Conservation (phyloP, 306 rosid genomes). For the Bauhinia variegata region DNA sequence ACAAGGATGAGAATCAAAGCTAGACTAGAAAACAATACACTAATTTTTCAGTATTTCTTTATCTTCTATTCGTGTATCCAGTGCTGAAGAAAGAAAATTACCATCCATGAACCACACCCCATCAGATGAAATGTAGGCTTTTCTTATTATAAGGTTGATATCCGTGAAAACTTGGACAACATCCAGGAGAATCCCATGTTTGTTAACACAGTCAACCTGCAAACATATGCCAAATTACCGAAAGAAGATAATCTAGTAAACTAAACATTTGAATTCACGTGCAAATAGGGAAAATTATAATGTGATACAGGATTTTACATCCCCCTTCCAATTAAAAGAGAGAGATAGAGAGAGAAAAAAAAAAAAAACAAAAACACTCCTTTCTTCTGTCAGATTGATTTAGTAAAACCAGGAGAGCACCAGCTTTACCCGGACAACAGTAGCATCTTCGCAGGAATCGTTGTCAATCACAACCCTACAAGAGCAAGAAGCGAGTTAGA, state of each 20-base stretch:
- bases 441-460: slow-evolving; percentile 71
- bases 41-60: neutral
- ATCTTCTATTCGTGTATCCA: neutral
- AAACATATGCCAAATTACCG: slow-evolving; percentile 15
- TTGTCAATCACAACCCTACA: slow-evolving; percentile 93
- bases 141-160: slow-evolving; percentile 73
- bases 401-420: slow-evolving; percentile 17
- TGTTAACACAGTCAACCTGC: slow-evolving; percentile 92
- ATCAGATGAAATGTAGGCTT: slow-evolving; percentile 92
- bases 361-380: neutral
- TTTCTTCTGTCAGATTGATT: slow-evolving; percentile 8
- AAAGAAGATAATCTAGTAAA: neutral
- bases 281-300: neutral
- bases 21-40: neutral
- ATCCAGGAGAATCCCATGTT: slow-evolving; percentile 86
- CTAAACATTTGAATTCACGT: neutral
- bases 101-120: slow-evolving; percentile 99
- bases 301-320: slow-evolving; percentile 6
- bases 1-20: slow-evolving; percentile 21
- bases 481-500: slow-evolving; percentile 38
- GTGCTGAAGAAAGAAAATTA: slow-evolving; percentile 38
- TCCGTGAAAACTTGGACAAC: slow-evolving; percentile 93
- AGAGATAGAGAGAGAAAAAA: no score
- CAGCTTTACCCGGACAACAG: slow-evolving; percentile 71
- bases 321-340: neutral